A percentile compares a stretch with the other conserved stretches of the same genome.
Conservation (phyloP, 345 rosid species). For the Syzygium oleosum region DNA sequence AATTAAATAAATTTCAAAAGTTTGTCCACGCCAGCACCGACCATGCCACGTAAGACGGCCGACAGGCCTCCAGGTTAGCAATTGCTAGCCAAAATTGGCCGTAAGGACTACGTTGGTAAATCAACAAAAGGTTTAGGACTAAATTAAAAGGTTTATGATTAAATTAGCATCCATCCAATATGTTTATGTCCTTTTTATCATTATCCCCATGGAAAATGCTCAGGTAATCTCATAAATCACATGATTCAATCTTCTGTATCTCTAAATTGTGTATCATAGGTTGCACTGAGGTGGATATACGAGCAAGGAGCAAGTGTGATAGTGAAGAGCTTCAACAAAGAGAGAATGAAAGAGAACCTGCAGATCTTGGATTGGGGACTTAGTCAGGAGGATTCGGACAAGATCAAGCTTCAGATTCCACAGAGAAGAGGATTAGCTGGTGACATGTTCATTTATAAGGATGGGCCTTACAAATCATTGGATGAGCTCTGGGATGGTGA, state of each 20-base stretch:
- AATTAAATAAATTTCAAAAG: too few species aligned
- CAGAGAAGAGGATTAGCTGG: neutral
- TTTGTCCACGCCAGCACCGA: too few species aligned
- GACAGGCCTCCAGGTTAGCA: too few species aligned
- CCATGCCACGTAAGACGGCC: too few species aligned
- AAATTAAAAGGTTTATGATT: too few species aligned
- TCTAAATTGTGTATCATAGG: neutral
- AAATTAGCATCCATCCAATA: too few species aligned
- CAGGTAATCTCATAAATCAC: neutral
- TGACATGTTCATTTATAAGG: neutral
- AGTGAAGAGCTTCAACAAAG: constrained; percentile 4
- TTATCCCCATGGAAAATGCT: neutral
- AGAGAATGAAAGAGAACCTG: constrained; percentile 5
- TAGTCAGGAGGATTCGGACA: neutral
- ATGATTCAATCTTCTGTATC: neutral
- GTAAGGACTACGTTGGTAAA: too few species aligned
- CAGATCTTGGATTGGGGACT: neutral
- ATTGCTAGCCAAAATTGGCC: too few species aligned
- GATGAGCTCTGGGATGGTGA: constrained; percentile 2
- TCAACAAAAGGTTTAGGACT: too few species aligned
- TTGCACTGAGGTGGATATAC: constrained; percentile 4
- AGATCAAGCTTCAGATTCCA: constrained; percentile 2
- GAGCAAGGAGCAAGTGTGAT: constrained; percentile 1
- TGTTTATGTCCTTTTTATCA: too few species aligned
- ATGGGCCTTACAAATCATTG: constrained; percentile 3